Conservation (phyloP, 345 rosid species). For the Litchi chinensis region DNA sequence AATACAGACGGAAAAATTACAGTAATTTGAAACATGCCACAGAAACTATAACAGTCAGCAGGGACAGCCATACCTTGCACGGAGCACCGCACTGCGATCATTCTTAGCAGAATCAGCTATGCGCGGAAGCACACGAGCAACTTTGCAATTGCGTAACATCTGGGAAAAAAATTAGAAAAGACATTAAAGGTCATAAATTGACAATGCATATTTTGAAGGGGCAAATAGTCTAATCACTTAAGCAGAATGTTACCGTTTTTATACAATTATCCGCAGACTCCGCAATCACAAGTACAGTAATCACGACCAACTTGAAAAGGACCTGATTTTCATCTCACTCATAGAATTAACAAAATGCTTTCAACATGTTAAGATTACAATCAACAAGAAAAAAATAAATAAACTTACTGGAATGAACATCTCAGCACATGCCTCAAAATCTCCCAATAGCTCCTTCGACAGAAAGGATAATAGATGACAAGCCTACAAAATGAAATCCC, state of each 20-base stretch:
- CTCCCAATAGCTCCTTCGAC: conserved; percentile 96
- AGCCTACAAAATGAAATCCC: conserved; percentile 46
- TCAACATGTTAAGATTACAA: conserved; percentile 23
- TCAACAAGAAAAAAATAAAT: conserved; percentile 4
- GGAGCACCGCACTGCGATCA: conserved; percentile 85
- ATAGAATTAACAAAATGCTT: conserved; percentile 32
- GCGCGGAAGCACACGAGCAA: conserved; percentile 88
- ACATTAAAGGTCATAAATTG: background rate
- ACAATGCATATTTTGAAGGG: conserved; percentile 9
- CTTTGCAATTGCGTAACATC: conserved; percentile 98
- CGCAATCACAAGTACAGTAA: conserved; percentile 99
- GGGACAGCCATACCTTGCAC: conserved; percentile 67
- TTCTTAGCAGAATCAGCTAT: conserved; percentile 89
- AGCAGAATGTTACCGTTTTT: conserved; percentile 64
- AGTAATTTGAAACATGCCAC: conserved; percentile 18
- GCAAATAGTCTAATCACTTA: conserved; percentile 1
- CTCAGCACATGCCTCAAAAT: conserved; percentile 97
- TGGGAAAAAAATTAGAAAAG: conserved; percentile 37
- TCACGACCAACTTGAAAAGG: conserved; percentile 99
- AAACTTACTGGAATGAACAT: conserved; percentile 84
- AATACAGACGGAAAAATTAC: conserved; percentile 18
- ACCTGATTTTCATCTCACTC: conserved; percentile 70
- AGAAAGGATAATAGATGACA: conserved; percentile 92
- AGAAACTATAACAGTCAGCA: conserved; percentile 22
- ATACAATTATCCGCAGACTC: conserved; percentile 99